Conservation (phyloP, 1,139 yeast species). For the Debaryomyces singareniensis region DNA sequence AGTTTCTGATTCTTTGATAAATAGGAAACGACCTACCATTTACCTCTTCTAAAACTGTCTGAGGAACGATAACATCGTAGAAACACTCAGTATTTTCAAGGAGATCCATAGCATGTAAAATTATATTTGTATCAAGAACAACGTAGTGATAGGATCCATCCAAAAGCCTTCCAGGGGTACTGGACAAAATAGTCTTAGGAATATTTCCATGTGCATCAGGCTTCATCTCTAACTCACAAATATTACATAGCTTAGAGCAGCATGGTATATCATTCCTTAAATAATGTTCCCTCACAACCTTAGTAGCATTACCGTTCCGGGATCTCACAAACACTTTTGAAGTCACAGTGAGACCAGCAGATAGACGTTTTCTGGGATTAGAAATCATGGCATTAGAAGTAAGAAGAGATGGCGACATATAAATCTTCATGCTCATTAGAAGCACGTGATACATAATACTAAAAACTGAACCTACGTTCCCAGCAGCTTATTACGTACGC, state of each 20-base stretch:
- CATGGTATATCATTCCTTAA: slow-evolving; percentile 90
- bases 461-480: too few species aligned
- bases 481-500: too few species aligned
- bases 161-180: slow-evolving; percentile 37
- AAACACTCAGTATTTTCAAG: slow-evolving; percentile 74
- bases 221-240: slow-evolving; percentile 51
- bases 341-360: slow-evolving; percentile 63
- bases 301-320: slow-evolving; percentile 82
- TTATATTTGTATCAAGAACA: slow-evolving; percentile 83
- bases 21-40: slow-evolving; percentile 83
- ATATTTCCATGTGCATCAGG: slow-evolving; percentile 52
- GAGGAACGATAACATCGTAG: slow-evolving; percentile 87
- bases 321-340: slow-evolving; percentile 92
- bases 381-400: too few species aligned
- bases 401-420: too few species aligned
- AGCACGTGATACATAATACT: too few species aligned
- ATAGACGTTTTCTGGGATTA: slow-evolving; percentile 36
- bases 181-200: slow-evolving; percentile 46
- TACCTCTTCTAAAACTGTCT: slow-evolving; percentile 90
- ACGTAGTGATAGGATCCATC: slow-evolving; percentile 55
- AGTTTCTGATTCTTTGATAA: slow-evolving; percentile 73
- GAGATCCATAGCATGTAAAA: slow-evolving; percentile 82
- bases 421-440: too few species aligned
- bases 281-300: slow-evolving; percentile 91
- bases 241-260: slow-evolving; percentile 61